Base-by-base conservation (phyloP, 2,329 filamentous ascomycete genomes). In the Aspergillus tamarii region DNA sequence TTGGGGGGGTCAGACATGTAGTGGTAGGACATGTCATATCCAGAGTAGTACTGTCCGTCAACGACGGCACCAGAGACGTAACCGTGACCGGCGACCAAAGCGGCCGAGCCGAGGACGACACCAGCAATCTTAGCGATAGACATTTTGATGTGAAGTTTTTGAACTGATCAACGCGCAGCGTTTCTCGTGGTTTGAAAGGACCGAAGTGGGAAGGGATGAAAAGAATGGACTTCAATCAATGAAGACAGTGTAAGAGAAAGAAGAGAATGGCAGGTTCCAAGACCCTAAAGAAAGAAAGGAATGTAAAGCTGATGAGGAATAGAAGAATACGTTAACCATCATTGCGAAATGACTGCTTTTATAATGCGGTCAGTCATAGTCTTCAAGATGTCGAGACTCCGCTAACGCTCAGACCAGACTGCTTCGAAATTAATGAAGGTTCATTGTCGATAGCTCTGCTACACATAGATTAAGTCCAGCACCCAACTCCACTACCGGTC, bases 31-130 rank as follows among this genome's bases (percentile, higher is more conserved):
- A 65, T 68, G 46, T 81, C 69, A 71, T 80, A 84, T 48, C 82
- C 82, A 30, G 70, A 69, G 62, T 80, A 76, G 68, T 74, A 78
- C 36, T 66, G 65, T 45, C 75, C 76, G 55, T 76, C 77, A 59
- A 76, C 72, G 45, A 78, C 69, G 55, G 76, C 75, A 61, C 73
- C 75, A 10, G 68, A 66, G 23, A 81, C 77, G 57, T 72, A 77
- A 55, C 79, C 79, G 66, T 81, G 79, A 55, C 76, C 79, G 61
- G 75, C 72, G 55, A 77, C 78, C 63, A 76, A 67, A 54, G 76
- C 72, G 64, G 76, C 69, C 48, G 78, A 75, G 55, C 72, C 71
- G 62, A 80, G 72, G 60, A 76, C 57, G 45, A 75, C 50, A 68
- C 69, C 73, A 67, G 73, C 67, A 66, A 75, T 70, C 69, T 75